These are phyloP conservation scores for Aspergillus cristatus DNA, from an alignment of 495 filamentous ascomycete genomes.

Conservation along the genomic window DNA sequence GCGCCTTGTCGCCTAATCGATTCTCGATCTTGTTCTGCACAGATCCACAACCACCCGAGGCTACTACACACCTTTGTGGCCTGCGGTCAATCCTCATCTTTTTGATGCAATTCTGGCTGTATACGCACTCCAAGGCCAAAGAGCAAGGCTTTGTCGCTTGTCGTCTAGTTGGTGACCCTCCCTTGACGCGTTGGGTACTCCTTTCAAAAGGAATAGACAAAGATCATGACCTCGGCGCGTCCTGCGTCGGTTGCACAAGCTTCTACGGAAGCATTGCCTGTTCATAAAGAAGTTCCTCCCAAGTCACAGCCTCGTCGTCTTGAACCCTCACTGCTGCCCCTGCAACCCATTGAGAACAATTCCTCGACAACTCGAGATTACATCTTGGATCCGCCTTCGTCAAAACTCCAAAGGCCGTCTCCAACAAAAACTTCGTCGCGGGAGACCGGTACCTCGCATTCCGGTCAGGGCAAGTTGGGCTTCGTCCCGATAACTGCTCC, in stretches of 20 bases:
- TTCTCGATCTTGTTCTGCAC: neutral
- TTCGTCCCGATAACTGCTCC: constrained; percentile 68
- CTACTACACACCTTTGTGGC: constrained; percentile 5
- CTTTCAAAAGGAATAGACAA: neutral
- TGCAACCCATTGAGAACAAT: constrained; percentile 37
- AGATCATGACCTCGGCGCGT: constrained; percentile 58
- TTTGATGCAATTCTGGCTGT: too few species aligned
- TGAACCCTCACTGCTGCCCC: constrained; percentile 41
- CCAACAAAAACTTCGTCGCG: constrained; percentile 45
- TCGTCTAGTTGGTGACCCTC: too few species aligned
- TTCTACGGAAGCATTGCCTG: constrained; percentile 51
- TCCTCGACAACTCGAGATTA: constrained; percentile 37
- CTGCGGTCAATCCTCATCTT: too few species aligned
- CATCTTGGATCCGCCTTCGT: constrained; percentile 46
- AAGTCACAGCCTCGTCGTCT: constrained; percentile 34
- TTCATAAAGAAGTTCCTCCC: constrained; percentile 40
- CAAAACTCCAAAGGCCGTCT: constrained; percentile 44
- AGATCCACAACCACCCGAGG: neutral
- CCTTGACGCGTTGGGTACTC: constrained; percentile 18
- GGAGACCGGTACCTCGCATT: constrained; percentile 27
- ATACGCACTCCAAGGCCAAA: too few species aligned
- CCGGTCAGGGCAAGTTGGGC: constrained; percentile 27
- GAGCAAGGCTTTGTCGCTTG: too few species aligned
- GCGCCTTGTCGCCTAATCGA: constrained; percentile 21
- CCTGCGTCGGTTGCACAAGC: constrained; percentile 50